Evolutionary conservation across 805 yeast species (phyloP).

Genomic region (Sungouiella blattae): DNA sequence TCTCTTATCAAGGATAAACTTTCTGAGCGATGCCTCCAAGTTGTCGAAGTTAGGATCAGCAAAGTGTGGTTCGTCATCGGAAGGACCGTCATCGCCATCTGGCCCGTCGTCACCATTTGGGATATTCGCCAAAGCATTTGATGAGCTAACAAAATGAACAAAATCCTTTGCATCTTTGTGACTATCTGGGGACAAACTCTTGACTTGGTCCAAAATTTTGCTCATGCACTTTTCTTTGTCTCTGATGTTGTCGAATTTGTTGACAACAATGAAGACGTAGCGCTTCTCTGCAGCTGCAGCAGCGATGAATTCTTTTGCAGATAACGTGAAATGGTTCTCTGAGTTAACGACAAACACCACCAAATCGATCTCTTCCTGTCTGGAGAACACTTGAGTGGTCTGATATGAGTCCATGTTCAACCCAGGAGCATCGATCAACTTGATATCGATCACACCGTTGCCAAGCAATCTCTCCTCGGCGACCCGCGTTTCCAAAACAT

Average conservation of each 20-base stretch:
- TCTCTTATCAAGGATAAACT: slow-evolving; percentile 84
- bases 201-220: slow-evolving; percentile 80
- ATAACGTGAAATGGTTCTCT: slow-evolving; percentile 90
- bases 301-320: slow-evolving; percentile 90
- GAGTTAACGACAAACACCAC: slow-evolving; percentile 96
- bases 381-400: slow-evolving; percentile 90
- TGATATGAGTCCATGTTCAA: slow-evolving; percentile 88
- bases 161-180: slow-evolving; percentile 84
- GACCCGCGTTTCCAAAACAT: slow-evolving; percentile 72
- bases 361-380: slow-evolving; percentile 95
- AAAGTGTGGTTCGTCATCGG: slow-evolving; percentile 27
- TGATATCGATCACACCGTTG: slow-evolving; percentile 89
- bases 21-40: slow-evolving; percentile 78
- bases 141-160: slow-evolving; percentile 85
- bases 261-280: slow-evolving; percentile 89
- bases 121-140: slow-evolving; percentile 37
- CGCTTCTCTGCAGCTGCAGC: slow-evolving; percentile 90
- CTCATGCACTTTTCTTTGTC: slow-evolving; percentile 77
- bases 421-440: slow-evolving; percentile 96
- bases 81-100: slow-evolving; percentile 25
- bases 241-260: slow-evolving; percentile 81
- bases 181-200: slow-evolving; percentile 83
- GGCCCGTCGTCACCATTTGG: slow-evolving; percentile 36
- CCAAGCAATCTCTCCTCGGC: slow-evolving; percentile 66
- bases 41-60: slow-evolving; percentile 70